These are phyloP conservation scores for Lentinula novae-zelandiae DNA, from an alignment of 1,284 basidiomycete genomes.

Conservation along the genomic window DNA sequence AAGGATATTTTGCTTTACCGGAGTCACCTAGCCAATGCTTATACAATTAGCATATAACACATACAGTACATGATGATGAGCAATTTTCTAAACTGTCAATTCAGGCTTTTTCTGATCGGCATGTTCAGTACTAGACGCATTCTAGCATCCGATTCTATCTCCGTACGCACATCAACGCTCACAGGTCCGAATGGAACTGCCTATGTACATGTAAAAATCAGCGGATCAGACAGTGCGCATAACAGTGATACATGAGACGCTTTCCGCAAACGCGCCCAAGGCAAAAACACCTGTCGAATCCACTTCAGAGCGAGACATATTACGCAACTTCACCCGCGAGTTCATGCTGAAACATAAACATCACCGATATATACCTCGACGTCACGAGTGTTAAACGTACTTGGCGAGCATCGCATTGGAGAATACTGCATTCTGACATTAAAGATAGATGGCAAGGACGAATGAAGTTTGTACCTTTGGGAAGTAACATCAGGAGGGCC, in stretches of 20 bases:
- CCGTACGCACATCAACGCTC: background rate
- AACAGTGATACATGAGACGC: background rate
- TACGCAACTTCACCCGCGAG: background rate
- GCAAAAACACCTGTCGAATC: background rate
- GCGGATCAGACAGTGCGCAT: background rate
- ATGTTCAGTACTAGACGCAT: background rate
- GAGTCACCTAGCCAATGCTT: too few relatives aligned
- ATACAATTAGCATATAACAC: too few relatives aligned
- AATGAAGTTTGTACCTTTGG: background rate
- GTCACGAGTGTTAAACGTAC: background rate
- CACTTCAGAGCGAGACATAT: background rate
- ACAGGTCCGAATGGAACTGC: background rate
- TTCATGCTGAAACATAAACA: background rate
- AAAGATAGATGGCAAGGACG: background rate
- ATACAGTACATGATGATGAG: too few relatives aligned
- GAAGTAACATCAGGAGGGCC: background rate
- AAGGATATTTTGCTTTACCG: too few relatives aligned
- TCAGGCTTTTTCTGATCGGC: background rate
- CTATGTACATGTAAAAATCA: background rate
- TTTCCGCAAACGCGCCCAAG: background rate
- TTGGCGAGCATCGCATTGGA: constrained; percentile 6
- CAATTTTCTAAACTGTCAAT: background rate
- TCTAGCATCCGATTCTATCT: background rate
- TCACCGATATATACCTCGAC: background rate
- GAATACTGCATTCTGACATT: background rate